Base-by-base conservation (phyloP, 352 stramenopile genomes). In the Pythium rhizo-oryzae region DNA sequence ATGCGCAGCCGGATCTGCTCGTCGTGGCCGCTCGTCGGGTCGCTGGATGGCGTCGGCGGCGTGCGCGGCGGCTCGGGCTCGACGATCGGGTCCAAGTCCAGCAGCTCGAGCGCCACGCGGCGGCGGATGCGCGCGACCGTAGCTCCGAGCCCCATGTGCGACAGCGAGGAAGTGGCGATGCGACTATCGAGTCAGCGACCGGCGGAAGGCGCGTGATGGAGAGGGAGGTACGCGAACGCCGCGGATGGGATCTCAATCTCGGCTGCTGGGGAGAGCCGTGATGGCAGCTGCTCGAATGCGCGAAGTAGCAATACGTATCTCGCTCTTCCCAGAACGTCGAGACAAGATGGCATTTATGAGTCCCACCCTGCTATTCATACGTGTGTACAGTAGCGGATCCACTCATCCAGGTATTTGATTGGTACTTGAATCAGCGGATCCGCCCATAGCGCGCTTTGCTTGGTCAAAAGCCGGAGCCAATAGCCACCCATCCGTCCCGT, bases 51-150 rank as follows among this genome's bases (percentile, higher is more conserved):
- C 28, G 28, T 33, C 28, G 56, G 12, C 12, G 39, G 19, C 24
- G 50, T 51, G 11, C 58, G 71, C 28, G 81, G 82, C n/a, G 74
- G 73, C 47, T 57, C 62, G 5, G 82, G 80, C 39, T 86, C 74
- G 1, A 49, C 59, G 46, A 92, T 77, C 9, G 84, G 77, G 6
- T 89, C 82, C 41, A 87, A 52, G 56, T 89, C 75, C 54, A 94
- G 77, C 19, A 85, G 44, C 63, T 92, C 84, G 23, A 86, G 57
- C 39, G 82, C 37, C 47, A 93, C 70, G 19, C 85, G 85, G 58
- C 72, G 72, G 46, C 76, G 81, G 62, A 91, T 84, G 59, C 71
- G 67, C 18, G 77, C 44, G 44, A 90, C 23, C 11, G 72, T 72
- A 33, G 75, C 66, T 12, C 75, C 61, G 24, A 79, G 30, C 23